Evolutionary conservation across 306 rosid genomes (phyloP).

Genomic region (Ziziphus jujuba): DNA sequence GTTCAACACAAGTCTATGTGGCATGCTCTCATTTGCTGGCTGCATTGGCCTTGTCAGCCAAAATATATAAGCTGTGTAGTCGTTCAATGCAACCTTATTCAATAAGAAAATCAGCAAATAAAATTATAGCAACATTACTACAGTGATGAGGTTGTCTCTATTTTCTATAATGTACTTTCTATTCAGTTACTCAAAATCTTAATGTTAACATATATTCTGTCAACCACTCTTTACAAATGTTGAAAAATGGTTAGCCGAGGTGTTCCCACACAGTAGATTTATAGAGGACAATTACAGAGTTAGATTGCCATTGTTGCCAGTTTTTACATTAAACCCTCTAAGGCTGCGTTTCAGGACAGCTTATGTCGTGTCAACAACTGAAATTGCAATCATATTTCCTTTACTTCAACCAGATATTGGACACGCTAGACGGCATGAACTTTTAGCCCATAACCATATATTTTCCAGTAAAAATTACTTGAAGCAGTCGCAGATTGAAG

Average conservation of each 20-base stretch:
- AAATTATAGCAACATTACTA: too few species aligned
- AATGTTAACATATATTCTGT: conserved; percentile 55
- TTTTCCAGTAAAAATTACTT: conserved; percentile 71
- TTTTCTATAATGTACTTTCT: too few species aligned
- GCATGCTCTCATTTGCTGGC: too few species aligned
- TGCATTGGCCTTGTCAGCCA: too few species aligned
- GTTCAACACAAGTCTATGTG: too few species aligned
- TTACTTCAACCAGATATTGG: conserved; percentile 71
- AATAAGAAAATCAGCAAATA: too few species aligned
- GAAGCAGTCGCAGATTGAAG: conserved; percentile 36
- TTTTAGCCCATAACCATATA: conserved; percentile 62
- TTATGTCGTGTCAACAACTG: conserved; percentile 50
- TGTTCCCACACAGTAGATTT: conserved; percentile 39
- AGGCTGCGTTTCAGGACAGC: conserved; percentile 52
- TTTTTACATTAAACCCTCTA: conserved; percentile 37
- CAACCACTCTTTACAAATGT: conserved; percentile 63
- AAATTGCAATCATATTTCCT: conserved; percentile 59
- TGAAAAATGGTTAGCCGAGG: conserved; percentile 48
- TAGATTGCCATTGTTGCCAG: conserved; percentile 44
- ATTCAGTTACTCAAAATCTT: neutral
- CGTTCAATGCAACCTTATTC: too few species aligned
- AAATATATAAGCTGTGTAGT: too few species aligned
- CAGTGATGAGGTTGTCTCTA: too few species aligned
- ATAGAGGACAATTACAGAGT: conserved; percentile 36
- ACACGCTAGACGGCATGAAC: conserved; percentile 57